Base-by-base conservation (phyloP, 2,329 filamentous ascomycete genomes). In the Zymoseptoria brevis region DNA sequence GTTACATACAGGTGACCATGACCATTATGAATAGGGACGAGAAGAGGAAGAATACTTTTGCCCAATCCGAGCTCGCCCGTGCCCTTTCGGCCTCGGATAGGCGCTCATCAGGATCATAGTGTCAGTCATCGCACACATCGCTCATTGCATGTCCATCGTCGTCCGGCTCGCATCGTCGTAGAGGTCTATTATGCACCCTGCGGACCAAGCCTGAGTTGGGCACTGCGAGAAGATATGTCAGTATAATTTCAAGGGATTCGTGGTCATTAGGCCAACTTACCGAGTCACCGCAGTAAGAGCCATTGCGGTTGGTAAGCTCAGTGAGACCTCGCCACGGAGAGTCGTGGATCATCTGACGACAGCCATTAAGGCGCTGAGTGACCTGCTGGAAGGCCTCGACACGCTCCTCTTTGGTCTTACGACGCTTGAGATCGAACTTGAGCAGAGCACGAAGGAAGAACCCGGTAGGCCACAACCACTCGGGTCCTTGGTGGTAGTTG, bases 401-500 rank as follows among this genome's bases (percentile, higher is more conserved):
- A 30, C 86, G 83, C 63, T 88, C 89, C 68, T 89, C 83, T 4
- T 76, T 72, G 1, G 80, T 83, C 62, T 81, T 81, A 54, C 90
- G 82, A 29, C 91, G 81, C 77, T 83, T 81, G 54, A 97, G 77
- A 72, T 96, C 91, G 69, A 97, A 97, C 73, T 91, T 89, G 63
- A 99, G 81, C 64, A 99, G 78, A 1, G 94, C 94, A 54, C 95
- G 86, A 21, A 96, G 80, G 80, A 96, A 99, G 79, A 91, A 99
- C 4, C 94, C 94, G 1, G 90, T 93, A 0, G 93, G 95, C 94
- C 94, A 99, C 22, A 96, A 78, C 94, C 94, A 99, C 74, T 99
- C 94, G 0, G 94, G 95, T 4, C 94, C 94, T 74, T 97, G 93
- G 74, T 99, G 94, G 76, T 99, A 99, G 75, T 97, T 99, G 58